Base-by-base conservation (phyloP, 2,329 filamentous ascomycete genomes). In the Aureobasidium sp. region DNA sequence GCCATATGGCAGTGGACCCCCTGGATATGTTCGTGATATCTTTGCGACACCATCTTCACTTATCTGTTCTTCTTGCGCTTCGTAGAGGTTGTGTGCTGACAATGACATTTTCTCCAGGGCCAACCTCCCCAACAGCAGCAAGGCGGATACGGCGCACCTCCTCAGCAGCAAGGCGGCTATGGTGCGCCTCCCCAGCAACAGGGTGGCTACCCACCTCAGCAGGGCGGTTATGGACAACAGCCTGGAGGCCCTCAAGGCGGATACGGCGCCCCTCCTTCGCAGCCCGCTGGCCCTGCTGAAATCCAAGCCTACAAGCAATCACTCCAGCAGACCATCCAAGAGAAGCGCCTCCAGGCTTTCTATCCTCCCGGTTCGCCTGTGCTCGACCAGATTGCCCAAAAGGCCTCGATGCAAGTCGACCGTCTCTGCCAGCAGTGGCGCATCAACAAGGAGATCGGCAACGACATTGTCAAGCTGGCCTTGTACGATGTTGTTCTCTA, bases 401-500 rank as follows among this genome's bases (percentile, higher is more conserved):
- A 70, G 35, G 77, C 76, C 12, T 66, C 71, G 3, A 63, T 67
- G 47, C 75, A 79, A 62, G 71, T 83, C 58, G 75, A 77, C 56
- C 74, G 74, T 56, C 68, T 84, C 41, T 79, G 78, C 54, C 70
- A 75, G 56, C 72, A 77, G 58, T 83, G 79, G 77, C 70, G 72
- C 53, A 72, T 84, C 44, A 74, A 74, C 6, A 73, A 73, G 57
- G 81, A 84, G 66, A 76, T 84, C 55, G 81, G 78, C 40, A 79
- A 77, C 53, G 81, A 84, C 63, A 76, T 84, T 55, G 78, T 83
- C 62, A 80, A 82, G 63, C 71, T 84, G 22, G 74, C 78, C 3
- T 68, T 84, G 22, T 84, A 80, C 64, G 81, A 84, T 60, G 74
- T 83, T 32, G 70, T 83, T 39, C 69, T 84, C 44, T 84, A 81